Evolutionary conservation across 2,329 filamentous ascomycete species (phyloP), one percentile per base, ranked within the genome.

Genomic region (Colletotrichum euphorbiae): DNA sequence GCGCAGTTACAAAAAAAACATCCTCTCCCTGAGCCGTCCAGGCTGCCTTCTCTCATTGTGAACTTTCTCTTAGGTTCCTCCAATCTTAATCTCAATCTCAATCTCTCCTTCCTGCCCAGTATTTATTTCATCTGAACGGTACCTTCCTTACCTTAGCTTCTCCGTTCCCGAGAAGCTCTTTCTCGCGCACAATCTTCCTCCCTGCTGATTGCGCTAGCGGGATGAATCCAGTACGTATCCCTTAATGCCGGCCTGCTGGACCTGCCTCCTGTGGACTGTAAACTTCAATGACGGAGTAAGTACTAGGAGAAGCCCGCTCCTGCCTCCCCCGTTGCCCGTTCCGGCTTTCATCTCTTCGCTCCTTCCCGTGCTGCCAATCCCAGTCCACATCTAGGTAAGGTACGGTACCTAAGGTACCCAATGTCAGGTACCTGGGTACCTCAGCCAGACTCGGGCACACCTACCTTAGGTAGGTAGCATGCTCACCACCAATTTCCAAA

Each of bases 311-410:
- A 38, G 33, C 7, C 33, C 33, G 36, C 36, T 38, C 36, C 36
- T 13, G 11, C 42, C 42, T 9, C 3, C 56, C 24, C 57, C 48
- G 21, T n/a, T 24, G 42, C n/a, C 31, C 38, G 19, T 24, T 24
- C 24, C 24, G 4, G 4, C 24, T 28, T 28, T 6, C 28, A 28
- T 28, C 28, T 7, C 28, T 28, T 68, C 61, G 48, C 33, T 65
- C 54, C 61, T 65, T 65, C 54, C 59, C 40, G 54, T 31, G 21
- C 21, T 46, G 36, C 46, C 31, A 33, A 43, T 46, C 55, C 56
- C 21, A 65, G 51, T 24, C 43, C 33, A 45, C n/a, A 42, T 19
- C 52, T 40, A 36, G 15, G 50, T 11, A 19, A 42, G 51, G 17
- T 33, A 58, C 3, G 21, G 24, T 24, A 24, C 4, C 28, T 28